These are phyloP conservation scores for Paracamarosporium sp. DNA, from an alignment of 2,329 filamentous ascomycete genomes.

Conservation along the genomic window DNA sequence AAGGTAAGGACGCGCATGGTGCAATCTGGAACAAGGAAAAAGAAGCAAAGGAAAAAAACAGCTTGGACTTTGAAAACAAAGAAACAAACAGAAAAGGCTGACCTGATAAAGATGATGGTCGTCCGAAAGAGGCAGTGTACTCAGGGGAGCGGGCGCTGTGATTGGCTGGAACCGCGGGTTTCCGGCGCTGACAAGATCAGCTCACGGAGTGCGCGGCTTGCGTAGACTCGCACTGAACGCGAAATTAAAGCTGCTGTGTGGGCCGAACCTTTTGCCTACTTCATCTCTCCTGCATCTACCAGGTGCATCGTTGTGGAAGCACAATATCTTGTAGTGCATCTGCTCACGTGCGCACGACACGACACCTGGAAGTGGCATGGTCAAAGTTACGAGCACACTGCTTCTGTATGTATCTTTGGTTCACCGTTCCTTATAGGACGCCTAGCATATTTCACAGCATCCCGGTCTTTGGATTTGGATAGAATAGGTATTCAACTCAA, in stretches of 20 bases:
- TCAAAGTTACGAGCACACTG: neutral
- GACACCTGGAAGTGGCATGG: neutral
- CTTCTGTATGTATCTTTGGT: too few species aligned
- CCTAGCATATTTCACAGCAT: too few species aligned
- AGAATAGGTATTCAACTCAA: too few species aligned
- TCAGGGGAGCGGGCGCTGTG: neutral
- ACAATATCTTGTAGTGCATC: too few species aligned
- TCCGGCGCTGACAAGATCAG: constrained; percentile 6
- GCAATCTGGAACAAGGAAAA: neutral
- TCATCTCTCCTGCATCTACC: neutral
- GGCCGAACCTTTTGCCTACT: neutral
- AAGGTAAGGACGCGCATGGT: constrained; percentile 24
- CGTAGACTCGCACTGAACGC: neutral
- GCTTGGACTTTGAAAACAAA: too few species aligned
- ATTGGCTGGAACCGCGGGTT: neutral
- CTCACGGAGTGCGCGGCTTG: constrained; percentile 1
- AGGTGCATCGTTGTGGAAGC: too few species aligned
- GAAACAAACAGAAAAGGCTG: neutral
- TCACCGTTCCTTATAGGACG: too few species aligned
- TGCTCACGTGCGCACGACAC: too few species aligned
- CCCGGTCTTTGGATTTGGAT: too few species aligned
- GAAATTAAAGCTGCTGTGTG: neutral
- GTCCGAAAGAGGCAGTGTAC: neutral
- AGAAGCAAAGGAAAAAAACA: neutral
- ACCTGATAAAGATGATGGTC: neutral